Evolutionary conservation across 306 rosid genomes (phyloP).

Genomic region (Castanea crenata): DNA sequence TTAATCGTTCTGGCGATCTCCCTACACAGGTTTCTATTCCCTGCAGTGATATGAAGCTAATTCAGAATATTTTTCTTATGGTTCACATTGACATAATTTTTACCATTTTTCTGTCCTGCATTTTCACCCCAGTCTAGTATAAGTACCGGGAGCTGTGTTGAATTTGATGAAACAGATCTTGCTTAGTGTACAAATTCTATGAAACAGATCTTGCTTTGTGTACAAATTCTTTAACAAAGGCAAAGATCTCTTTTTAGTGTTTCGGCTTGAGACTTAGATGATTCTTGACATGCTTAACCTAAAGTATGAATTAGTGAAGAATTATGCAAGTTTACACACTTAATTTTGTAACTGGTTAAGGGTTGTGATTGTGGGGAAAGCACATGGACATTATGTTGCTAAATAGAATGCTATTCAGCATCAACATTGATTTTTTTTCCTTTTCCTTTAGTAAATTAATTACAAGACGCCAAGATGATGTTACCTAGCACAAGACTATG

Average conservation of each 20-base stretch:
- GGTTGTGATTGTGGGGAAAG: neutral
- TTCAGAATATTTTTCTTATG: neutral
- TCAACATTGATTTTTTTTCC: no score
- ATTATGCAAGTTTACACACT: neutral
- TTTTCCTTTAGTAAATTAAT: no score
- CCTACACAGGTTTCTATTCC: neutral
- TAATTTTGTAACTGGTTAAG: neutral
- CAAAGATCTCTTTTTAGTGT: neutral
- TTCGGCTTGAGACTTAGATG: neutral
- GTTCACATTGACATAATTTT: neutral
- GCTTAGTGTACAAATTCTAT: neutral
- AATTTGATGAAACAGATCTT: no score
- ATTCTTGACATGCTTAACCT: neutral
- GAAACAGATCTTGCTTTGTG: no score
- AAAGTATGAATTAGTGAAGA: neutral
- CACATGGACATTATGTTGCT: neutral
- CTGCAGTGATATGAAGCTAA: slow-evolving; percentile 5
- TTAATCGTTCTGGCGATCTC: neutral
- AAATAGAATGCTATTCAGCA: no score
- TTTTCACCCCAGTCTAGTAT: neutral
- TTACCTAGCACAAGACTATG: neutral
- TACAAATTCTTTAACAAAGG: neutral
- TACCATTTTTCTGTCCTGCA: neutral
- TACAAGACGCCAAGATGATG: no score
- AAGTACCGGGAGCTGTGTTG: no score